phyloP scores from a whole-genome alignment of 768 basidiomycete genomes.

The Collybia nuda region DNA sequence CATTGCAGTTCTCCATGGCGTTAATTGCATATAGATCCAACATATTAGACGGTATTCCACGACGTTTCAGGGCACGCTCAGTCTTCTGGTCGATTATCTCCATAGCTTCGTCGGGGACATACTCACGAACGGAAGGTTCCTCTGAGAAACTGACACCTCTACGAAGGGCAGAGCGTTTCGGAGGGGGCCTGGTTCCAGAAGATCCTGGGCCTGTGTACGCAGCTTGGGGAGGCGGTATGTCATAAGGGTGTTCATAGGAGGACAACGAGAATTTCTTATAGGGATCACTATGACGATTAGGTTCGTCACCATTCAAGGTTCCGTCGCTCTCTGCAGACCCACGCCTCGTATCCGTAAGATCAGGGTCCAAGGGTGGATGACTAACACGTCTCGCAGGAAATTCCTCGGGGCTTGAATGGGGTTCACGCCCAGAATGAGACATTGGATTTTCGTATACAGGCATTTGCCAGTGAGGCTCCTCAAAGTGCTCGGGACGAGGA shows the following conservation, averaged over 20 bases:
- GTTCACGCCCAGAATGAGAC: background rate
- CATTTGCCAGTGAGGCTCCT: slow-evolving; percentile 25
- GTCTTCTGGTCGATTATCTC: slow-evolving; percentile 23
- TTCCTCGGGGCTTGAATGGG: slow-evolving; percentile 19
- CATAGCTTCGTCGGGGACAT: slow-evolving; percentile 18
- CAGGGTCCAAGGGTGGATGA: slow-evolving; percentile 3
- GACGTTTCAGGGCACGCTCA: slow-evolving; percentile 36
- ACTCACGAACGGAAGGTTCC: slow-evolving; percentile 18
- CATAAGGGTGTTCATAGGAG: slow-evolving; percentile 61
- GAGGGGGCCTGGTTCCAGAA: slow-evolving; percentile 15
- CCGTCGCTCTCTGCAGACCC: slow-evolving; percentile 35
- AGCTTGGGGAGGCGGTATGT: slow-evolving; percentile 52
- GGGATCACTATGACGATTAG: slow-evolving; percentile 20
- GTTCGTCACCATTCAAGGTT: slow-evolving; percentile 27
- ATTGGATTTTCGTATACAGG: slow-evolving; percentile 21
- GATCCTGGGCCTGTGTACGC: slow-evolving; percentile 31
- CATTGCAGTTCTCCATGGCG: slow-evolving; percentile 19
- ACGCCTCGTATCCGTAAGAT: slow-evolving; percentile 17
- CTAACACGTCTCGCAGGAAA: slow-evolving; percentile 24
- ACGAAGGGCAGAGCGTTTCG: slow-evolving; percentile 23
- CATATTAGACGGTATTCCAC: slow-evolving; percentile 49
- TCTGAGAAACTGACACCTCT: slow-evolving; percentile 42
- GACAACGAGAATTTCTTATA: slow-evolving; percentile 47
- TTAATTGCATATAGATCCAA: slow-evolving; percentile 51
- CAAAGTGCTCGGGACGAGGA: slow-evolving; percentile 9